Percentiles rank a stretch among this genome's conserved stretches.
Conservation (phyloP, 495 filamentous ascomycete genomes). For the Penicillium taxi region DNA sequence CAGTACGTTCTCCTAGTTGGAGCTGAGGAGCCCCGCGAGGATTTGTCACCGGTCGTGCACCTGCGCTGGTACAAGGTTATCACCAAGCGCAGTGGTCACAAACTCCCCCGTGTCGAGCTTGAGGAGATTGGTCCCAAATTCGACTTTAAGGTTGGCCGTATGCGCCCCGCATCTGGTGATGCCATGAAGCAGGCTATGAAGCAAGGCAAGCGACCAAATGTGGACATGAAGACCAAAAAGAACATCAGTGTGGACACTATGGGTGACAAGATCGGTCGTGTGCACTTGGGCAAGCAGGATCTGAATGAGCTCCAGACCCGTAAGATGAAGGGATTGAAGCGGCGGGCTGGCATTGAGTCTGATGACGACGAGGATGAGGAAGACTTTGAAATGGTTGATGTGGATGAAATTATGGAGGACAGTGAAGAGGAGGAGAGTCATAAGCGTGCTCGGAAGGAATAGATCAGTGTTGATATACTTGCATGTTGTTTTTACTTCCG, state of each 20-base stretch:
- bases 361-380: slow-evolving; percentile 32
- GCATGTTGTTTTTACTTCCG: slow-evolving; percentile 21
- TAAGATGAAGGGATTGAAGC: slow-evolving; percentile 99
- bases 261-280: slow-evolving; percentile 90
- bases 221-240: slow-evolving; percentile 69
- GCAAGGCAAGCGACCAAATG: slow-evolving; percentile 61
- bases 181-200: slow-evolving; percentile 86
- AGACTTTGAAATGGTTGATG: slow-evolving; percentile 37
- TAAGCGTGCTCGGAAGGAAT: slow-evolving; percentile 33
- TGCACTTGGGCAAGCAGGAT: slow-evolving; percentile 90
- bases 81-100: slow-evolving; percentile 80
- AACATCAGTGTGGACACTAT: slow-evolving; percentile 85
- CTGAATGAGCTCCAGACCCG: slow-evolving; percentile 79
- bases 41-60: slow-evolving; percentile 61
- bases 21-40: slow-evolving; percentile 64
- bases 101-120: slow-evolving; percentile 80
- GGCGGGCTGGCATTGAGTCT: slow-evolving; percentile 51
- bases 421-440: slow-evolving; percentile 34
- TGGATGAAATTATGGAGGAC: slow-evolving; percentile 10
- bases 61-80: slow-evolving; percentile 75
- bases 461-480: slow-evolving; percentile 21
- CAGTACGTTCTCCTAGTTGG: slow-evolving; percentile 77
- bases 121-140: slow-evolving; percentile 94
- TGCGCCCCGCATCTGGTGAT: slow-evolving; percentile 65
- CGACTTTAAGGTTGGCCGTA: slow-evolving; percentile 80